Base-by-base conservation (phyloP, 768 basidiomycete species). In the Chalciporus chontae region DNA sequence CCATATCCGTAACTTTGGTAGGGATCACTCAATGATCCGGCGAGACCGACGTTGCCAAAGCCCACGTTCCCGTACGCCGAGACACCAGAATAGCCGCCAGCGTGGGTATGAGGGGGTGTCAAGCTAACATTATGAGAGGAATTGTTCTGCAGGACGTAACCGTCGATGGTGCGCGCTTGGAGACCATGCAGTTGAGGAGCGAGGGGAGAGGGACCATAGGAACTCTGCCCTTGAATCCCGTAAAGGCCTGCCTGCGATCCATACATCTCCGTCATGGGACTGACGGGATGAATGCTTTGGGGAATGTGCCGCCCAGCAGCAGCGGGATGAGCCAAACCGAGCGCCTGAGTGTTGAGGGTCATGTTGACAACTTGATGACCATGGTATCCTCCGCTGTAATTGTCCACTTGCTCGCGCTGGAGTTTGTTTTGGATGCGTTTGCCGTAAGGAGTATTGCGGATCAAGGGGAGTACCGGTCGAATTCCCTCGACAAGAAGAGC, bases 401-500 rank as follows among this genome's bases (percentile, higher is more conserved):
- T 77, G 57, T 89, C 88, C 71, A 87, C 78, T 60, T 91, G 89
- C 71, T 95, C 94, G 50, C 95, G 90, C 71, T 96, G 94, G 47
- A 98, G 75, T 73, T 97, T 97, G 76, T 94, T 94, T 71, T 97
- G 95, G 63, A 99, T 99, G 39, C 96, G 86, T 76, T 99, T 99
- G 59, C 96, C 96, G 61, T 99, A 99, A 7, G 96, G 96, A 9
- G 96, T 99, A 72, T 99, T 99, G 63, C 96, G 89, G 65, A 99
- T 99, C 61, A 97, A 79, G 3, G 96, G 96, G 21, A 99, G 79
- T 53, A 98, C 93, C n/a, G 96, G 96, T 43, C 96, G 88, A 67
- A 99, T 99, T 58, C 91, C 92, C 64, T 98, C 95, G 17, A 99
- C 92, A 21, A 99, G 84, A 54, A 94, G 78, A 5, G 86, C 83